Evolutionary conservation across 2,329 filamentous ascomycete species (phyloP).

Genomic region (Leptographium procerum): DNA sequence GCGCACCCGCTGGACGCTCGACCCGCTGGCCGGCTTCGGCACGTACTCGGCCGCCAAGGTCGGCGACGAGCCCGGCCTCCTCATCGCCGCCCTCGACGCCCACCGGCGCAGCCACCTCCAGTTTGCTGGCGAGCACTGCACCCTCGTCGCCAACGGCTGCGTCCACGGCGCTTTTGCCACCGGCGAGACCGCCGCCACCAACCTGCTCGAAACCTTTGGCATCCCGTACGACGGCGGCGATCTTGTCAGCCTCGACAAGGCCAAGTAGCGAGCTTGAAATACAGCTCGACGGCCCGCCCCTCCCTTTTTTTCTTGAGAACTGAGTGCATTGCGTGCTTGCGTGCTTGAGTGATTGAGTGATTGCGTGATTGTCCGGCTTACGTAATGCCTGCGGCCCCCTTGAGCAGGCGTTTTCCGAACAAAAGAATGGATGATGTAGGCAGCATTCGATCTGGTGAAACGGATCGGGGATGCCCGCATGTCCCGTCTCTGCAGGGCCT

Average conservation of each 20-base stretch:
- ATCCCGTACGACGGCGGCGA: slow-evolving; percentile 1
- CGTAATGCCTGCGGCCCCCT: too few relatives aligned
- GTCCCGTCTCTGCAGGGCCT: too few relatives aligned
- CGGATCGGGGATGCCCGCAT: too few relatives aligned
- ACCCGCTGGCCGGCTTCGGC: slow-evolving; percentile 59
- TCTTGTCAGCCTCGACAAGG: not conserved
- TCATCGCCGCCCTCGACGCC: slow-evolving; percentile 58
- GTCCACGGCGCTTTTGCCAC: slow-evolving; percentile 12
- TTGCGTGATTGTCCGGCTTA: too few relatives aligned
- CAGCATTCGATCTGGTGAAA: not conserved
- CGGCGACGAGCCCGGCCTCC: slow-evolving; percentile 68
- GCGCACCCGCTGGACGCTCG: slow-evolving; percentile 66
- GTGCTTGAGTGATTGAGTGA: too few relatives aligned
- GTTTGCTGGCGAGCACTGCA: slow-evolving; percentile 71
- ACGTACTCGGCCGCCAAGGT: slow-evolving; percentile 68
- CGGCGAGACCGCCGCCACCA: slow-evolving; percentile 22
- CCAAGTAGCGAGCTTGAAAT: not conserved
- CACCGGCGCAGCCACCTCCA: slow-evolving; percentile 49
- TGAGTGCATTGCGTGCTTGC: too few relatives aligned
- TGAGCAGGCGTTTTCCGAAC: too few relatives aligned
- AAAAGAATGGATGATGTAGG: too few relatives aligned
- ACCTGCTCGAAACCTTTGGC: slow-evolving; percentile 1
- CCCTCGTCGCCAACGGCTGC: slow-evolving; percentile 51
- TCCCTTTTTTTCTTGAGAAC: too few relatives aligned
- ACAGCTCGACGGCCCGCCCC: too few relatives aligned